These are phyloP conservation scores for Fragaria nilgerrensis DNA, from an alignment of 306 rosid genomes.

Conservation along the genomic window DNA sequence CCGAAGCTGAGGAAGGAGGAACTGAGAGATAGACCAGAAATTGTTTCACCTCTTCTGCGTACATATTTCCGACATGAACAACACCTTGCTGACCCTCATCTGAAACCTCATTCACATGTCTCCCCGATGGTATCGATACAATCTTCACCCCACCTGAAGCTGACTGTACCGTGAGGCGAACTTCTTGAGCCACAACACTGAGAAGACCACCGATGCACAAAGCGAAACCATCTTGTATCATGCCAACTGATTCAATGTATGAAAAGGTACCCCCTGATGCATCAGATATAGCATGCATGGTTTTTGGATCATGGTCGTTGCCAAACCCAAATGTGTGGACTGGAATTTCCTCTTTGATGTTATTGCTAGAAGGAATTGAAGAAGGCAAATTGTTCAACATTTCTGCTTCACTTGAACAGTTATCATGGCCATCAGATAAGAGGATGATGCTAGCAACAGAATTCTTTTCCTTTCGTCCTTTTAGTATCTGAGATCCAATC, in stretches of 20 bases:
- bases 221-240: conserved; percentile 26
- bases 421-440: conserved; percentile 23
- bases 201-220: conserved; percentile 36
- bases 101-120: neutral
- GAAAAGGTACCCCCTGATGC: conserved; percentile 30
- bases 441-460: conserved; percentile 1
- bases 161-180: conserved; percentile 22
- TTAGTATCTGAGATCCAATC: conserved; percentile 15
- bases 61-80: conserved; percentile 22
- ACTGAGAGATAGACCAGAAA: conserved; percentile 27
- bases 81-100: conserved; percentile 20
- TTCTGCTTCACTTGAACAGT: neutral
- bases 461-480: conserved; percentile 25
- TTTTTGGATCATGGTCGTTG: neutral
- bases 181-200: conserved; percentile 40
- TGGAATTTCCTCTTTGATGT: conserved; percentile 2
- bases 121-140: conserved; percentile 14
- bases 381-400: neutral
- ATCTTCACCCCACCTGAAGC: conserved; percentile 18
- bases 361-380: neutral
- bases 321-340: conserved; percentile 34
- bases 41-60: conserved; percentile 32
- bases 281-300: conserved; percentile 7
- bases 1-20: neutral
- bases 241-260: conserved; percentile 9